A percentile compares a stretch with the other conserved stretches of the same genome.
These are phyloP conservation scores for Stygiomarasmius scandens DNA, from an alignment of 1,284 basidiomycete genomes.

Conservation along the genomic window DNA sequence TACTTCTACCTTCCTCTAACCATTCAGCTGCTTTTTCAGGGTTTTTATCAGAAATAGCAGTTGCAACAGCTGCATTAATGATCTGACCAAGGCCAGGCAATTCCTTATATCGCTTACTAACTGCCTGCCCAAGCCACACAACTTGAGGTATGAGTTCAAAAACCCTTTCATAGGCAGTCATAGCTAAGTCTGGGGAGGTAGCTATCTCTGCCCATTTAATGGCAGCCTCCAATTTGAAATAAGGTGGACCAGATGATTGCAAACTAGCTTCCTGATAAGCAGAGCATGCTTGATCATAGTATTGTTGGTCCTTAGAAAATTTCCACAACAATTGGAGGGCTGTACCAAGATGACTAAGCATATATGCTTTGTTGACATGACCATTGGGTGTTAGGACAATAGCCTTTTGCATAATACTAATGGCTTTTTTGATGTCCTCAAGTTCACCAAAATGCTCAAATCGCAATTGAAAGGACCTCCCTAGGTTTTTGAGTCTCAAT, in stretches of 20 bases:
- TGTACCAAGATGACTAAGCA: too few relatives aligned
- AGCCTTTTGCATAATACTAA: too few relatives aligned
- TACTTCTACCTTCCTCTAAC: constrained; percentile 10
- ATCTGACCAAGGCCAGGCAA: neutral
- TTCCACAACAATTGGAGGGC: too few relatives aligned
- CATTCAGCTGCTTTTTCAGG: constrained; percentile 6
- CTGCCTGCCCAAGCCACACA: constrained; percentile 6
- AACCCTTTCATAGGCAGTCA: neutral
- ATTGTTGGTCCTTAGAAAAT: too few relatives aligned
- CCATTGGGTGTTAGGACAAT: too few relatives aligned
- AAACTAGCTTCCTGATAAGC: neutral
- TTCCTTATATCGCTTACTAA: neutral
- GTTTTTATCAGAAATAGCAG: neutral
- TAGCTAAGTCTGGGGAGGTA: neutral
- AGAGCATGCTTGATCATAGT: too few relatives aligned
- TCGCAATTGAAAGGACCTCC: too few relatives aligned
- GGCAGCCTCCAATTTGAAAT: neutral
- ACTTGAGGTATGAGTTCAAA: constrained; percentile 9
- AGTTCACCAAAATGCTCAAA: too few relatives aligned
- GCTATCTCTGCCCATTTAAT: neutral
- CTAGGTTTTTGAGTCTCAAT: too few relatives aligned
- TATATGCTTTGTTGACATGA: too few relatives aligned
- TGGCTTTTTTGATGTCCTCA: too few relatives aligned
- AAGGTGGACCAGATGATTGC: neutral
- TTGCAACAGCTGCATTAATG: constrained; percentile 5